A percentile compares a stretch with the other conserved stretches of the same genome.
Conservation (phyloP, 495 filamentous ascomycete species). For the Penicillium cataractarum region DNA sequence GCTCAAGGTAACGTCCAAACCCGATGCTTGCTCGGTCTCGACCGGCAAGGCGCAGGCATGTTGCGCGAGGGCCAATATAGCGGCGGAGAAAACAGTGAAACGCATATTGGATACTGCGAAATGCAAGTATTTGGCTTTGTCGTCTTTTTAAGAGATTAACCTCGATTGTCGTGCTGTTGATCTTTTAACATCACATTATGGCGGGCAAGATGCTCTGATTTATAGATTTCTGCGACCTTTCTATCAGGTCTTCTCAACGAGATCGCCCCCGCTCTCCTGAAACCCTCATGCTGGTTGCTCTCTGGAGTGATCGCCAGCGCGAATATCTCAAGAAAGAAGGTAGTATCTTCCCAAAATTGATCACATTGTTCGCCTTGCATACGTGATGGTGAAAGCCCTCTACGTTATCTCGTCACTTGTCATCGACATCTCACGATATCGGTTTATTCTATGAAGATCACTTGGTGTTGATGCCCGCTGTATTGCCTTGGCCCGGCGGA, state of each 20-base stretch:
- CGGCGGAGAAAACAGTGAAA: conserved; percentile 21
- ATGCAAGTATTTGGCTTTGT: not conserved
- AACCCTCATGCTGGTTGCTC: not conserved
- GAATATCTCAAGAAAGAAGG: conserved; percentile 7
- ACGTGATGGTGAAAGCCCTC: not conserved
- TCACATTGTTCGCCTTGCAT: not conserved
- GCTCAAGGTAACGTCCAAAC: conserved; percentile 55
- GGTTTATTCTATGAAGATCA: conserved; percentile 8
- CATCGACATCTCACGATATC: conserved; percentile 10
- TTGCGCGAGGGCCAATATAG: conserved; percentile 48
- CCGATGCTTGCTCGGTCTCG: conserved; percentile 44
- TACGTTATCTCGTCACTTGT: conserved; percentile 9
- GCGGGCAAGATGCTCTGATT: conserved; percentile 4
- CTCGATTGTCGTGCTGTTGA: not conserved
- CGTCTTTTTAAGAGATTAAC: not conserved
- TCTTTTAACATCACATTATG: not conserved
- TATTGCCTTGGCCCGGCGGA: conserved; percentile 33
- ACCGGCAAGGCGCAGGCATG: conserved; percentile 44
- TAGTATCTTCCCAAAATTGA: conserved; percentile 6
- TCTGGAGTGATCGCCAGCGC: conserved; percentile 1
- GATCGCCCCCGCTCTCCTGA: not conserved
- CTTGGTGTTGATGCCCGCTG: not conserved
- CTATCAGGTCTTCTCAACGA: not conserved
- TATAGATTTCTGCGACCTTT: conserved; percentile 4
- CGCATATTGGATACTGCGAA: conserved; percentile 20